phyloP scores from a whole-genome alignment of 2,329 filamentous ascomycete genomes.

The Pyricularia sp. region DNA sequence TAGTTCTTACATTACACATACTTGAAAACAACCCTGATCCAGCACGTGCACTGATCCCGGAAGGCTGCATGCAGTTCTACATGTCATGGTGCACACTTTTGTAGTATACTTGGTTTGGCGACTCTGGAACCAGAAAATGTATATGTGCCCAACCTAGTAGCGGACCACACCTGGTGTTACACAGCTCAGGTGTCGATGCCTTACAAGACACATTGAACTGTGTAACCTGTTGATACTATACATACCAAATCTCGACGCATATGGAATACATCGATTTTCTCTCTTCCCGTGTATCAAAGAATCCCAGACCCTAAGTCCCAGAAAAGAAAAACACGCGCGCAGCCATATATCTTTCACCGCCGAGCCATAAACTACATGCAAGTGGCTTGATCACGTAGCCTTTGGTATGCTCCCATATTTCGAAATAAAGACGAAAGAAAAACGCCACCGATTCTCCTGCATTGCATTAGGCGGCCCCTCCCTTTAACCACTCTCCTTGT shows the following conservation, averaged over 20 bases:
- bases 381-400: neutral
- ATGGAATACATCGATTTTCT: too few species aligned
- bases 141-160: neutral
- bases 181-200: neutral
- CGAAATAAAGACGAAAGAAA: neutral
- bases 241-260: too few species aligned
- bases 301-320: neutral
- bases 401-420: neutral
- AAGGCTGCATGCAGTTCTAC: neutral
- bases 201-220: neutral
- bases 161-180: neutral
- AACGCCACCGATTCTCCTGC: neutral
- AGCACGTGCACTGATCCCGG: neutral
- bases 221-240: too few species aligned
- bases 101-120: neutral
- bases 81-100: neutral
- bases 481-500: neutral
- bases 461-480: neutral
- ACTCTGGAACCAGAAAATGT: neutral
- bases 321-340: neutral
- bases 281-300: neutral
- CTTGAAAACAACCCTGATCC: too few species aligned
- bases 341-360: neutral
- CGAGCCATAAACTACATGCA: neutral
- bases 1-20: neutral